phyloP scores from a whole-genome alignment of 495 filamentous ascomycete species.

The Astrothelium subdiscretum region DNA sequence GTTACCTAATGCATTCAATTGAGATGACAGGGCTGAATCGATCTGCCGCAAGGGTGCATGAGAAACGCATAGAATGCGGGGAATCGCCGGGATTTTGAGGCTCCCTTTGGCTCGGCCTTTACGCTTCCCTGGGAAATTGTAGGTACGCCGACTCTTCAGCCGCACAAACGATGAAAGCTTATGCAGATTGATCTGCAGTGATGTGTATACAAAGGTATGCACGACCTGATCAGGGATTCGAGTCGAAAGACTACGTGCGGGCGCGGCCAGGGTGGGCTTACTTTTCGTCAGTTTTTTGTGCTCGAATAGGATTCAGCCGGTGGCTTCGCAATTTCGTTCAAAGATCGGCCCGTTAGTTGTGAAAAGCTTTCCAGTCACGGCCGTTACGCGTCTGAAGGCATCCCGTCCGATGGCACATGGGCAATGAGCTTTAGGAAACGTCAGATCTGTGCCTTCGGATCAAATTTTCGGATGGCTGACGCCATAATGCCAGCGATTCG shows the following conservation, averaged over 20 bases:
- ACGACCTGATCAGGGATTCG: neutral
- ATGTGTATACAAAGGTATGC: neutral
- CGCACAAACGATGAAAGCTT: neutral
- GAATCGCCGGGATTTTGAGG: neutral
- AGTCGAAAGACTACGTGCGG: neutral
- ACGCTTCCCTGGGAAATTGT: neutral
- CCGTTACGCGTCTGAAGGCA: too few relatives aligned
- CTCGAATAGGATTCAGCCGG: neutral
- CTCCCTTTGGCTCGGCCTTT: neutral
- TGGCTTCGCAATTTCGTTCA: neutral
- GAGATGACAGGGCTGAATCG: constrained; percentile 1
- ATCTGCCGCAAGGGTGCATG: neutral
- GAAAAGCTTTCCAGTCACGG: too few relatives aligned
- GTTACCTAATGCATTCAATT: neutral
- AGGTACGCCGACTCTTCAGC: neutral
- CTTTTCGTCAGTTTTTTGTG: neutral
- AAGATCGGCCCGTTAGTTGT: too few relatives aligned
- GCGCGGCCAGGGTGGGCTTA: neutral
- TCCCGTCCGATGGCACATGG: too few relatives aligned
- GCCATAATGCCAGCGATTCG: too few relatives aligned
- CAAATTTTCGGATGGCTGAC: too few relatives aligned
- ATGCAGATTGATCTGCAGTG: neutral
- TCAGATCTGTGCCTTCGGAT: too few relatives aligned
- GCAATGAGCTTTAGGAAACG: too few relatives aligned
- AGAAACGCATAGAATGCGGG: neutral